Conservation (phyloP, 768 basidiomycete genomes). For the Lactarius vividus region DNA sequence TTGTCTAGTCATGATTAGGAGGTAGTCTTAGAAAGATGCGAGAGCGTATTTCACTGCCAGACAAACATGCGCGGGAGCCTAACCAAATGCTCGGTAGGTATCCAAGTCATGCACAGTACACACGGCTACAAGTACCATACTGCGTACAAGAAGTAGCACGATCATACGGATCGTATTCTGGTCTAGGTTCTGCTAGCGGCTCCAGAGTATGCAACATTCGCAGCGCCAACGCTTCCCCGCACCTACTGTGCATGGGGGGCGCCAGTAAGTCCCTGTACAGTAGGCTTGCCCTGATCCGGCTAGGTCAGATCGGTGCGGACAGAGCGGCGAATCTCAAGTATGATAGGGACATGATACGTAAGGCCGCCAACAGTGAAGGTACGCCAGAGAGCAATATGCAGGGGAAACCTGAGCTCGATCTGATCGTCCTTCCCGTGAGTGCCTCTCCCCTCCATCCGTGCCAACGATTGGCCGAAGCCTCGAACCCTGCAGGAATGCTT, state of each 20-base stretch:
- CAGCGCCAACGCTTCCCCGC: conserved; percentile 27
- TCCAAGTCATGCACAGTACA: background rate
- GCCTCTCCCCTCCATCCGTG: conserved; percentile 1
- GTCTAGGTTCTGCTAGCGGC: too few relatives aligned
- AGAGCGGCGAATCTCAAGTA: conserved; percentile 80
- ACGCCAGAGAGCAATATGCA: too few relatives aligned
- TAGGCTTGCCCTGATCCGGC: conserved; percentile 79
- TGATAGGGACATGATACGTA: conserved; percentile 73
- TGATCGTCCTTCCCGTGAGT: conserved; percentile 82
- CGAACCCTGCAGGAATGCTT: conserved; percentile 63
- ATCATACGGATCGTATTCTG: background rate
- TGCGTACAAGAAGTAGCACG: background rate
- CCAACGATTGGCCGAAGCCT: conserved; percentile 31
- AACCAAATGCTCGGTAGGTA: background rate
- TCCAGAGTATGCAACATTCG: background rate
- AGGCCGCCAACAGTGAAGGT: conserved; percentile 49
- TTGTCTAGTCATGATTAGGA: background rate
- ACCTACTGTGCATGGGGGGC: too few relatives aligned
- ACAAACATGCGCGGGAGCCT: background rate
- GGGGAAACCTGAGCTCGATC: conserved; percentile 67
- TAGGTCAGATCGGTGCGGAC: conserved; percentile 67
- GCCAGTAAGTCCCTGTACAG: conserved; percentile 66
- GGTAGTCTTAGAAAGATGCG: background rate
- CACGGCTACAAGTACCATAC: background rate
- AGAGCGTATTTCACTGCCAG: background rate